Conservation (phyloP, 1,284 basidiomycete species). For the Sphagnurus paluster region DNA sequence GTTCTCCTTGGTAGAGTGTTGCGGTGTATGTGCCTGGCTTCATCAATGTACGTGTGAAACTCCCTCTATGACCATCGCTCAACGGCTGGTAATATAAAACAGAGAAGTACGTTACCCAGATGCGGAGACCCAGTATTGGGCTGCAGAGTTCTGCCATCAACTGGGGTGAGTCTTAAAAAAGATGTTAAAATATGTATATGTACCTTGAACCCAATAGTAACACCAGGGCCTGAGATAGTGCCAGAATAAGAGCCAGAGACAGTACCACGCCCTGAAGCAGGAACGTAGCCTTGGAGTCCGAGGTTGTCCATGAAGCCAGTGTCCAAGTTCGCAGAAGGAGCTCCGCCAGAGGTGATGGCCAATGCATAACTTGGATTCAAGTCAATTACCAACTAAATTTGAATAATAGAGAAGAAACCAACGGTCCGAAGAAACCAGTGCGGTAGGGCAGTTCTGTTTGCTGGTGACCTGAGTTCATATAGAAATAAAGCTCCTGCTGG, state of each 20-base stretch:
- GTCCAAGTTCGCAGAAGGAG: constrained; percentile 42
- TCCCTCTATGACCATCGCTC: constrained; percentile 28
- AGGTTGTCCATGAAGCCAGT: constrained; percentile 46
- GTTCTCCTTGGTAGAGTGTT: constrained; percentile 46
- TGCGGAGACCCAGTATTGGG: constrained; percentile 47
- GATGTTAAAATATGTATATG: background rate
- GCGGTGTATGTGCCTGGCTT: constrained; percentile 47
- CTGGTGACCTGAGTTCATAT: constrained; percentile 46
- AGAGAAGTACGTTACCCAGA: constrained; percentile 35
- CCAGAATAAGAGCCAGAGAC: constrained; percentile 46
- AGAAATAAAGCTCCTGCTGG: constrained; percentile 47
- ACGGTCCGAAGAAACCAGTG: constrained; percentile 48
- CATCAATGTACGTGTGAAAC: constrained; percentile 45
- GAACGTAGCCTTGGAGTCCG: constrained; percentile 44
- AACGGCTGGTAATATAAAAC: too few species aligned
- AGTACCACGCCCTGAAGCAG: constrained; percentile 43
- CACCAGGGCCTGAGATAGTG: constrained; percentile 37
- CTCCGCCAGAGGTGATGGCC: constrained; percentile 40
- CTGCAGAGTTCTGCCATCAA: constrained; percentile 35
- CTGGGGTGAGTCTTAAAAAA: background rate
- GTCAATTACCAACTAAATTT: too few species aligned
- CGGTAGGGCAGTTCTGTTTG: constrained; percentile 43
- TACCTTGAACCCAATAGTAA: constrained; percentile 46
- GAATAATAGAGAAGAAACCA: too few species aligned
- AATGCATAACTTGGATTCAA: constrained; percentile 36